These are phyloP conservation scores for Entoloma clypeatum DNA, from an alignment of 1,284 basidiomycete species.

Conservation along the genomic window DNA sequence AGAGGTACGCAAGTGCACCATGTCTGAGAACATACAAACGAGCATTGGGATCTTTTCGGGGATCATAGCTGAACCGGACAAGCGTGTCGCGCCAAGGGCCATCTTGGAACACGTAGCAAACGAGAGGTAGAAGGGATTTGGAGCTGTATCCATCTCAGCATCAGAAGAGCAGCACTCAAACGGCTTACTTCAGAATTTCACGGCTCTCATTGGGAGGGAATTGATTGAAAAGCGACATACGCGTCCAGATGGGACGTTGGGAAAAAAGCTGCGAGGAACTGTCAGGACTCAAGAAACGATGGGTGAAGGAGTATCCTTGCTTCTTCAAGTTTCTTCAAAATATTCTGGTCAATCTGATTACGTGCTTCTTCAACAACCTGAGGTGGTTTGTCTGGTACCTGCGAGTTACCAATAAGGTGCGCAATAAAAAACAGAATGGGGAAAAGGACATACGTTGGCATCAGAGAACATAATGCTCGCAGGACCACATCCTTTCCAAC, in stretches of 20 bases:
- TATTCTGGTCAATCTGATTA: slow-evolving; percentile 51
- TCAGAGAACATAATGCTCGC: slow-evolving; percentile 69
- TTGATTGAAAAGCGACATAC: slow-evolving; percentile 80
- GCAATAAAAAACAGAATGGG: not conserved
- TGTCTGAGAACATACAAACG: slow-evolving; percentile 54
- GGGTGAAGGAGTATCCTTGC: slow-evolving; percentile 34
- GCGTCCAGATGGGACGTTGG: slow-evolving; percentile 86
- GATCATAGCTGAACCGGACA: slow-evolving; percentile 88
- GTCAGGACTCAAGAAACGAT: slow-evolving; percentile 5
- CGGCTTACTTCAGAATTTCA: slow-evolving; percentile 65
- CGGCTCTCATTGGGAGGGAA: slow-evolving; percentile 66
- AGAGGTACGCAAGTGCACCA: slow-evolving; percentile 3
- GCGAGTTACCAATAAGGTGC: slow-evolving; percentile 1
- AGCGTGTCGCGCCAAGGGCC: slow-evolving; percentile 93
- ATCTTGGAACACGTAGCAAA: slow-evolving; percentile 87
- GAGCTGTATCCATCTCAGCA: slow-evolving; percentile 45
- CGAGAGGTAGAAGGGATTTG: slow-evolving; percentile 64
- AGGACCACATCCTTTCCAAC: slow-evolving; percentile 77
- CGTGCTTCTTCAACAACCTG: slow-evolving; percentile 53
- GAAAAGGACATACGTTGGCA: slow-evolving; percentile 41
- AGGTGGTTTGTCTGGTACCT: slow-evolving; percentile 69
- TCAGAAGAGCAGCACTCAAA: slow-evolving; percentile 6
- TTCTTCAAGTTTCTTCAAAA: slow-evolving; percentile 57
- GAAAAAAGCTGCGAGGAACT: slow-evolving; percentile 48
- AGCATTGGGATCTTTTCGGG: slow-evolving; percentile 65